Base-by-base conservation (phyloP, 805 yeast species). In the Saccharomycopsis fodiens region DNA sequence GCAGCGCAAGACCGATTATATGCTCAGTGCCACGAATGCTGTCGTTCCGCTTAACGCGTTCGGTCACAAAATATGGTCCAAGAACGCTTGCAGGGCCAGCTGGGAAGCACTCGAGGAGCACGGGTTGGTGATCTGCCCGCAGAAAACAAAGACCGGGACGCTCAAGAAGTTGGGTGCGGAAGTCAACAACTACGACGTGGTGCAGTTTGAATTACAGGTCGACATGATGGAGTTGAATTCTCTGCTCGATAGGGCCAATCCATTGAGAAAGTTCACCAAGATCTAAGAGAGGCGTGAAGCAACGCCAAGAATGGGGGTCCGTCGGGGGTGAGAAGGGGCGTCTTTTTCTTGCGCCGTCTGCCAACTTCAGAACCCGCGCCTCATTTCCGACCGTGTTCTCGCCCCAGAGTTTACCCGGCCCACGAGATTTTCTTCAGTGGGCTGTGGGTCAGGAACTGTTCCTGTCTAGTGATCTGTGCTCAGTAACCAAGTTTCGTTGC, bases 91-190 rank as follows among this genome's bases (percentile, higher is more conserved):
- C 52, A 70, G 74, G 39, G 74, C 74, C 34, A 74, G 85, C 31
- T 88, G 96, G 96, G 93, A 85, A 53, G 65, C 73, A 1, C 59
- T 88, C 27, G 74, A 74, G 52, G 64, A 65, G n/a, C 53, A 70
- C 23, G 81, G 82, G 1, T 57, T 85, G 4, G 55, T 85, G 7
- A 56, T 55, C 6, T 4, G 37, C 8, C 52, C 49, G 8, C 29
- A 37, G 13, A 25, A 29, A 17, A 39, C 16, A 12, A 23, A 29
- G 12, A 27, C 37, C 7, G 37, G 21, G 3, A 50, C 56, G 10
- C 48, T 54, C 3, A 41, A 54, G 10, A 55, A 70, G 3, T 78
- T 73, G 44, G 66, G 65, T 30, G 61, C 68, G 21, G 70, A 70
- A 4, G n/a, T 62, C 58, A 1, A 59, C 52, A 15, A 59, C 57